A percentile compares a stretch with the other conserved stretches of the same genome.
phyloP scores from a whole-genome alignment of 2,329 filamentous ascomycete genomes.

The Zasmidium angulare region DNA sequence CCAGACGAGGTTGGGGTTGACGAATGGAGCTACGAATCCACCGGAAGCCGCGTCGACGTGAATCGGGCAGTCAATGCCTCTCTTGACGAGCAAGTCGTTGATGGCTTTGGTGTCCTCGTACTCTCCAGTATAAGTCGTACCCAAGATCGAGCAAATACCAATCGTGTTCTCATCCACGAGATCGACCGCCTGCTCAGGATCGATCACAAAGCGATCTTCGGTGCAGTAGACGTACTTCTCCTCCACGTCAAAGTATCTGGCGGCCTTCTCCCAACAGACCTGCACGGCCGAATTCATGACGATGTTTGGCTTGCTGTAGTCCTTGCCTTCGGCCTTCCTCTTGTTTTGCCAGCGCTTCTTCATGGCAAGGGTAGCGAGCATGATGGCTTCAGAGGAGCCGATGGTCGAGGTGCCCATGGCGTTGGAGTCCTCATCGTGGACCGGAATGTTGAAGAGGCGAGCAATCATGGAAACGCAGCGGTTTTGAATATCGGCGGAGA shows the following conservation, averaged over 20 bases:
- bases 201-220: constrained; percentile 61
- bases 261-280: constrained; percentile 90
- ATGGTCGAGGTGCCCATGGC: constrained; percentile 86
- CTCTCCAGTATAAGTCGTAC: constrained; percentile 92
- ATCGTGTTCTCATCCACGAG: constrained; percentile 72
- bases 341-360: constrained; percentile 92
- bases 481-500: constrained; percentile 66
- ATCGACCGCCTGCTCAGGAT: constrained; percentile 61
- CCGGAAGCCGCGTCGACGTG: constrained; percentile 92
- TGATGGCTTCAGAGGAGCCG: constrained; percentile 85
- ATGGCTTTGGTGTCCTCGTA: constrained; percentile 92
- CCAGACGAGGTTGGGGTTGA: constrained; percentile 80
- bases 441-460: constrained; percentile 79
- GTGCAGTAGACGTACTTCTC: constrained; percentile 75
- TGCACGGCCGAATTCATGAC: constrained; percentile 96
- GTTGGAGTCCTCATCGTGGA: constrained; percentile 53
- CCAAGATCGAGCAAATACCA: constrained; percentile 87
- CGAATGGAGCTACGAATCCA: constrained; percentile 90
- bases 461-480: constrained; percentile 77
- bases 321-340: constrained; percentile 78
- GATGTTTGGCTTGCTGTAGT: constrained; percentile 79
- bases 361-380: constrained; percentile 83
- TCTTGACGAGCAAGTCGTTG: constrained; percentile 80
- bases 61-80: constrained; percentile 75
- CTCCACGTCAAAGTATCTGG: constrained; percentile 68